Evolutionary conservation across 768 basidiomycete genomes (phyloP).

Genomic region (Podaxis sp.): DNA sequence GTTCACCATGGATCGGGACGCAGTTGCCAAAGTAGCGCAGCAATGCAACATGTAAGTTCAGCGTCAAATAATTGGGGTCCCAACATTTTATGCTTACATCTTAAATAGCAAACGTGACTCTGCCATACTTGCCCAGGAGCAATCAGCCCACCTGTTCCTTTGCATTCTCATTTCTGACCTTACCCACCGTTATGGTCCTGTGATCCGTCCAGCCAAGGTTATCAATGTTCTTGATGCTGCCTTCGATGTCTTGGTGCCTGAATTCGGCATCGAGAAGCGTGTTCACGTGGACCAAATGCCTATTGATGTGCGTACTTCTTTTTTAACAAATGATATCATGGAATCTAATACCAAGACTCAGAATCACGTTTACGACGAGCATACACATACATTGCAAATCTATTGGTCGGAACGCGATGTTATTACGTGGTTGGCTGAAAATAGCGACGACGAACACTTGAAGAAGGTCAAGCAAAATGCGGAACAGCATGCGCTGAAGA

Average conservation of each 20-base stretch:
- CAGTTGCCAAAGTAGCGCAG: conserved; percentile 96
- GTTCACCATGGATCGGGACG: conserved; percentile 97
- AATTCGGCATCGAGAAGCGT: conserved; percentile 98
- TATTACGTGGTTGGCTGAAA: conserved; percentile 92
- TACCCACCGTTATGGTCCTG: conserved; percentile 93
- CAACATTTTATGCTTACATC: neutral
- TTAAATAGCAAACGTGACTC: conserved; percentile 80
- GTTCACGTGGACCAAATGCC: conserved; percentile 99
- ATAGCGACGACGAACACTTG: conserved; percentile 94
- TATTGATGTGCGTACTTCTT: conserved; percentile 67
- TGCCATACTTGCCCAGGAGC: conserved; percentile 90
- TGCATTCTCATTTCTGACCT: conserved; percentile 94
- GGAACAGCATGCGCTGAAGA: conserved; percentile 87
- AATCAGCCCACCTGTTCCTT: conserved; percentile 93
- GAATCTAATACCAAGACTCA: conserved; percentile 26
- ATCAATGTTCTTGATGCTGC: conserved; percentile 96
- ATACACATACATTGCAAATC: conserved; percentile 86
- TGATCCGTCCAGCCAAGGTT: conserved; percentile 92
- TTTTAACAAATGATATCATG: neutral
- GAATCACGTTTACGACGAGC: conserved; percentile 97
- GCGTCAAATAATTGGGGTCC: neutral
- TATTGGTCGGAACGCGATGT: conserved; percentile 97
- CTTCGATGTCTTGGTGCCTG: conserved; percentile 93
- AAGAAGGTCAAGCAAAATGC: conserved; percentile 93
- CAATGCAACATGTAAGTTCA: conserved; percentile 90